A percentile compares a stretch with the other conserved stretches of the same genome.
These are phyloP conservation scores for Sistotremastrum niveocremeum DNA, from an alignment of 768 basidiomycete species.

Conservation along the genomic window DNA sequence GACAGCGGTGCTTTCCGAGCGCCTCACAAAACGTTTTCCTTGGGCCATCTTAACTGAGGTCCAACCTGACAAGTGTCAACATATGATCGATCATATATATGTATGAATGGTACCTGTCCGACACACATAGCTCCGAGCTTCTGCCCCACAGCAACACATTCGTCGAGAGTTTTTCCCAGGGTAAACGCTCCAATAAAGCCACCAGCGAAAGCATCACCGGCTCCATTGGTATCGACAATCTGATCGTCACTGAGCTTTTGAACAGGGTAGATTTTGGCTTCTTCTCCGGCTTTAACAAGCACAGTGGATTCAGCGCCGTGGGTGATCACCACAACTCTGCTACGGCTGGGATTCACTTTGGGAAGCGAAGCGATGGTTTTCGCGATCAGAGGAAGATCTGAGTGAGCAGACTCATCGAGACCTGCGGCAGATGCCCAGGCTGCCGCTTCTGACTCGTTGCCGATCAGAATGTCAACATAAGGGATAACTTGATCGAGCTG, in stretches of 20 bases:
- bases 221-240: slow-evolving; percentile 96
- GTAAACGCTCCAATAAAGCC: slow-evolving; percentile 85
- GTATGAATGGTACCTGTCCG: slow-evolving; percentile 39
- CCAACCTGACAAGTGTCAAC: slow-evolving; percentile 27
- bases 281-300: slow-evolving; percentile 47
- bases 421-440: slow-evolving; percentile 70
- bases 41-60: slow-evolving; percentile 44
- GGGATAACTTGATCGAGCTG: slow-evolving; percentile 74
- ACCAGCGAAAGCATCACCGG: slow-evolving; percentile 95
- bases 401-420: slow-evolving; percentile 38
- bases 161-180: slow-evolving; percentile 61
- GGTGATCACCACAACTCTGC: slow-evolving; percentile 81
- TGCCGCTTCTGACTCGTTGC: slow-evolving; percentile 93
- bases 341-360: slow-evolving; percentile 64
- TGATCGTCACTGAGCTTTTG: slow-evolving; percentile 37
- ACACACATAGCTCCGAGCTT: slow-evolving; percentile 78
- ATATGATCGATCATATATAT: background rate
- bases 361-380: slow-evolving; percentile 56
- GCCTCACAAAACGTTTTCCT: slow-evolving; percentile 30
- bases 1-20: too few relatives aligned
- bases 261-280: slow-evolving; percentile 46
- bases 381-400: slow-evolving; percentile 54
- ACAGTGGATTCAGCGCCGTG: slow-evolving; percentile 75
- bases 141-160: slow-evolving; percentile 77
- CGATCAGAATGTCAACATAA: slow-evolving; percentile 81